Evolutionary conservation across 2,329 filamentous ascomycete genomes (phyloP), one percentile per base, ranked within the genome.

Genomic region (Pseudogymnoascus sp.): DNA sequence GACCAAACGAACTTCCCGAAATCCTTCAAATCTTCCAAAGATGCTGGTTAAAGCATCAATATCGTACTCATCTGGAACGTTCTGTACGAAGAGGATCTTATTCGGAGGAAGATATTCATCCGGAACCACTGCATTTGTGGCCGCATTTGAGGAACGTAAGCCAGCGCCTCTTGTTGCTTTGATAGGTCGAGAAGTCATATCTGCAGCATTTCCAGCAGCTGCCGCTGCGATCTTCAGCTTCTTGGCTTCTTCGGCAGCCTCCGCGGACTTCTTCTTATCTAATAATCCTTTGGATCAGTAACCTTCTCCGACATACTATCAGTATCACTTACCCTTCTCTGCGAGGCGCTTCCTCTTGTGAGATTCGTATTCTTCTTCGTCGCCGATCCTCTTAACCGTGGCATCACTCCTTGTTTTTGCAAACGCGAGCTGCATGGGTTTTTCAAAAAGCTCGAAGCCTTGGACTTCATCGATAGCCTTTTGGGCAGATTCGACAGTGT

Each of bases 31-130:
- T 59, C 89, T 87, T 60, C 87, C 86, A 77, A 97, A 99, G 65
- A 97, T 86, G 33, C 83, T 81, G 0, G 87, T 88, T 62, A 99
- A 83, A 23, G 82, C 84, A 67, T 96, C 92, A 71, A 90, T 86
- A 74, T 90, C 89, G 76, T 90, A 91, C 67, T 91, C 89, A 66
- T 93, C 90, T 7, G 95, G 93, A 37, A 99, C 78, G 70, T 97
- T 93, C 78, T 96, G 91, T 65, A 97, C 80, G 78, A 97, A 96
- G 37, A 99, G 83, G 68, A 92, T 96, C 80, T 96, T 97, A 84
- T 97, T 97, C 37, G 95, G 93, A 3, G 93, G 93, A 3, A 97
- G 84, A 75, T 96, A 97, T 77, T 99, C 95, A 83, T 97, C 95
- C n/a, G 93, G 92, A 16, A 97, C 88, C 62, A 92, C 88, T 9